Conservation (phyloP, 202 grass and related monocot species). For the Cymbopogon flexuosus region DNA sequence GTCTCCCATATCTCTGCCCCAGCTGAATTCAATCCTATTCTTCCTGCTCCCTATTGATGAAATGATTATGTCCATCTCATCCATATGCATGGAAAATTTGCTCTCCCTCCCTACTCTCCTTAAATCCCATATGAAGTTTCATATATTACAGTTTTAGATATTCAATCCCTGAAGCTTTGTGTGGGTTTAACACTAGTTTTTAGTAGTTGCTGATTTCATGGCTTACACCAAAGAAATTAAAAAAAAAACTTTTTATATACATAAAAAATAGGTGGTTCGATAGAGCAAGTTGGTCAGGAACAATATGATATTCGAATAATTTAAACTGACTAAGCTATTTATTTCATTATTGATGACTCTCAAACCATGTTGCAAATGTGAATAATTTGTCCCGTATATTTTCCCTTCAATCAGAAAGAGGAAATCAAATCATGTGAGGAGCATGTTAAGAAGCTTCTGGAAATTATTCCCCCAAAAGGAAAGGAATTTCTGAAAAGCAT, state of each 20-base stretch:
- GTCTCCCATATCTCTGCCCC: neutral
- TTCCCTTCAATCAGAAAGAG: slow-evolving; percentile 60
- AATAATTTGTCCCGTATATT: slow-evolving; percentile 12
- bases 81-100: neutral
- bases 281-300: neutral
- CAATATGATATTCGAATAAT: neutral
- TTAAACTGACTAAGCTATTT: neutral
- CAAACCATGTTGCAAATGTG: neutral
- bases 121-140: neutral
- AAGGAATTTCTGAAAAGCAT: slow-evolving; percentile 96
- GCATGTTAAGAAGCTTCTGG: slow-evolving; percentile 82
- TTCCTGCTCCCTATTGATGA: neutral
- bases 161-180: neutral
- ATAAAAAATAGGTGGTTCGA: neutral
- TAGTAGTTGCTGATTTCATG: neutral
- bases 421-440: slow-evolving; percentile 94
- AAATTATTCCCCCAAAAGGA: slow-evolving; percentile 88
- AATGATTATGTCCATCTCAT: neutral
- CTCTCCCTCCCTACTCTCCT: neutral
- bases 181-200: neutral
- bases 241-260: neutral
- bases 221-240: neutral
- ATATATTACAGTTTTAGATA: neutral
- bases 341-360: neutral
- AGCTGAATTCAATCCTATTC: neutral